These are phyloP conservation scores for Cyberlindnera maclurae DNA, from an alignment of 805 yeast genomes.

Conservation along the genomic window DNA sequence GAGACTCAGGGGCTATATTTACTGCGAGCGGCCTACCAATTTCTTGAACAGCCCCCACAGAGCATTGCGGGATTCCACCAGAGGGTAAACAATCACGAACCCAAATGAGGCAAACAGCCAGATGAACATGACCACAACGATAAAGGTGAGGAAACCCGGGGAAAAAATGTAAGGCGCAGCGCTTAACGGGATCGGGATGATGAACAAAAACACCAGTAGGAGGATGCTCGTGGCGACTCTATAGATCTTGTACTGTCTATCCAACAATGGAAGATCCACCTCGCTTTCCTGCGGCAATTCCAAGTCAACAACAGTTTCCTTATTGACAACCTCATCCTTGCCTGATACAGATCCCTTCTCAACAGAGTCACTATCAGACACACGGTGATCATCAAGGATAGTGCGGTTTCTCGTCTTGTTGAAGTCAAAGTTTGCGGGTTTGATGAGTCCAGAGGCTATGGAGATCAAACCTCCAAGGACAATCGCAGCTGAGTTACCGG, in stretches of 20 bases:
- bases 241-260: conserved; percentile 27
- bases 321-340: conserved; percentile 1
- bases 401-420: conserved; percentile 29
- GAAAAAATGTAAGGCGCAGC: conserved; percentile 30
- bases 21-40: too few relatives aligned
- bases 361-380: background rate
- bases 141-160: conserved; percentile 26
- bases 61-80: conserved; percentile 16
- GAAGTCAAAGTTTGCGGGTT: conserved; percentile 36
- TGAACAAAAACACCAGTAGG: conserved; percentile 22
- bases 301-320: conserved; percentile 2
- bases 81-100: conserved; percentile 26
- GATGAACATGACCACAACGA: conserved; percentile 26
- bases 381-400: conserved; percentile 9
- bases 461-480: conserved; percentile 31
- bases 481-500: conserved; percentile 34
- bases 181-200: conserved; percentile 30
- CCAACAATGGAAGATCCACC: conserved; percentile 24
- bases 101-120: conserved; percentile 31
- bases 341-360: background rate
- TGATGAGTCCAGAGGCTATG: conserved; percentile 25
- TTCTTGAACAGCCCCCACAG: too few relatives aligned
- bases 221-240: conserved; percentile 19
- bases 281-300: conserved; percentile 22
- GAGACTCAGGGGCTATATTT: background rate